Evolutionary conservation across 2,329 filamentous ascomycete species (phyloP).

Genomic region (Fusarium falciforme): DNA sequence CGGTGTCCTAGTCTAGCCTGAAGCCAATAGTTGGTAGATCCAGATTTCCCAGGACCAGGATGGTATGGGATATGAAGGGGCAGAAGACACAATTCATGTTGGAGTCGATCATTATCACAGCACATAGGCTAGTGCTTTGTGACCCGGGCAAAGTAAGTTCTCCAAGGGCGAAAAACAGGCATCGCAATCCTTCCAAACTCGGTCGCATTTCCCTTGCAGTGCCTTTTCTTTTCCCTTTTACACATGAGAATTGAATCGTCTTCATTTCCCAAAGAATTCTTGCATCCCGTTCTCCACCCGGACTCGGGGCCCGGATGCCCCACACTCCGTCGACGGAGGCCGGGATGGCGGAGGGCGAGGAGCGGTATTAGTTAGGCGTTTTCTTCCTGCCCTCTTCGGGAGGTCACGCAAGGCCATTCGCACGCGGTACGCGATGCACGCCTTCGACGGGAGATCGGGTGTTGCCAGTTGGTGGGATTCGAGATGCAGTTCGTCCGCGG

Average conservation of each 20-base stretch:
- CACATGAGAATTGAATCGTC: slow-evolving; percentile 6
- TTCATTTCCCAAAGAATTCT: slow-evolving; percentile 17
- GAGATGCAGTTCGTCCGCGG: slow-evolving; percentile 40
- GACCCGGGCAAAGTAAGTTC: slow-evolving; percentile 3
- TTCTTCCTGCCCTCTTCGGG: slow-evolving; percentile 5
- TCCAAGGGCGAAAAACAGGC: background rate
- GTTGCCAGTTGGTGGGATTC: slow-evolving; percentile 36
- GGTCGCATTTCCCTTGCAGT: slow-evolving; percentile 4
- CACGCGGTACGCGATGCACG: background rate
- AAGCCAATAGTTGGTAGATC: slow-evolving; percentile 17
- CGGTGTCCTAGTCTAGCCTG: background rate
- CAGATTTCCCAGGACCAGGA: slow-evolving; percentile 25
- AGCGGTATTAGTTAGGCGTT: background rate
- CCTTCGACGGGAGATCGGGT: slow-evolving; percentile 9
- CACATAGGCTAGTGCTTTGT: background rate
- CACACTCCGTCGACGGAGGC: slow-evolving; percentile 14
- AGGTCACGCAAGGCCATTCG: slow-evolving; percentile 1
- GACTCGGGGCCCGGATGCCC: slow-evolving; percentile 13
- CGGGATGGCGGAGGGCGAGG: background rate
- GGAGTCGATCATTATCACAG: slow-evolving; percentile 11
- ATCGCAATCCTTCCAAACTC: slow-evolving; percentile 3
- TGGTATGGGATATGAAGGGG: background rate
- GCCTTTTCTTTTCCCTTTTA: background rate
- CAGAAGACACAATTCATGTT: background rate
- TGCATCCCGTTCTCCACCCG: background rate